Evolutionary conservation across 495 filamentous ascomycete species (phyloP), one percentile per base, ranked within the genome.

Genomic region (Chlorociboria aeruginascens): DNA sequence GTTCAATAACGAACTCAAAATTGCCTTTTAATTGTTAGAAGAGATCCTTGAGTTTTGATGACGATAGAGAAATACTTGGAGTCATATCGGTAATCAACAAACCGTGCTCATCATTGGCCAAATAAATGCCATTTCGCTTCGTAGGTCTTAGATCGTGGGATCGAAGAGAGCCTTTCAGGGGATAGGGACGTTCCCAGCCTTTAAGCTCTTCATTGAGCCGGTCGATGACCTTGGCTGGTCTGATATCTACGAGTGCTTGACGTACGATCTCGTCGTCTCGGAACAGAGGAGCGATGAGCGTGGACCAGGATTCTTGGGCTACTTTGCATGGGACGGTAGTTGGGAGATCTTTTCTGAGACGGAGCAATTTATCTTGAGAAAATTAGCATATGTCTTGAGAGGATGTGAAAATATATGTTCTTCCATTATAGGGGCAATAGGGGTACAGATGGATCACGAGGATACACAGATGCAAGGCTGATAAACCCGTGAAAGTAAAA

Each of bases 1-100:
- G 79, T 62, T 98, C 86, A 17, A 88, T 33, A 29, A 54, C 29
- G 6, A 13, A 7, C 6, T 48, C 36, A 10, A 13, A 56, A 28
- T 51, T 57, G 13, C 7, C 29, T 13, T 28, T 39, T 48, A 25
- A 17, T 40, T 12, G 31, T 25, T 25, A 25, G 20, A 25, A 1
- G 10, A 48, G 20, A 43, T 36, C 8, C 14, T 30, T 7, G n/a
- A 36, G 9, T 7, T 11, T 25, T 25, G 10, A 13, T 34, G 6
- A 20, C 30, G 16, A 3, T 6, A 16, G n/a, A 1, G n/a, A 17
- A 30, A 28, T 29, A 43, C 49, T 16, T 44, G 72, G 63, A 0
- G 76, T 79, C 89, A 97, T 95, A 55, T 95, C 85, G 32, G 80
- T 81, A 32, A 96, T 70, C 0, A 96, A 64, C 41, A 89, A 70